Conservation (phyloP, 768 basidiomycete species). For the Pholiota conissans region DNA sequence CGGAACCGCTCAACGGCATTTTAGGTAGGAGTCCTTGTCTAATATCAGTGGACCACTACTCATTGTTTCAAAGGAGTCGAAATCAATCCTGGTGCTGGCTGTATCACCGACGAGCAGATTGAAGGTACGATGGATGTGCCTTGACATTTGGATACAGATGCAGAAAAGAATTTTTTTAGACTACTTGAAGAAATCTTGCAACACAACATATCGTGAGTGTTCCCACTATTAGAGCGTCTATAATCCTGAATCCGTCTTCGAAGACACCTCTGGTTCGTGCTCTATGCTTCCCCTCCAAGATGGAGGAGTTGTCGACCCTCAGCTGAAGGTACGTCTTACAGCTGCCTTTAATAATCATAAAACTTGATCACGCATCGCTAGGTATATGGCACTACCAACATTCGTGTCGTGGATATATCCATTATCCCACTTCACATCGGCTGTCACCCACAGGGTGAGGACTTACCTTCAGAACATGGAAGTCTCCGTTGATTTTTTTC, state of each 20-base stretch:
- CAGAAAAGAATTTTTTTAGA: too few relatives aligned
- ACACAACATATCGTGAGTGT: neutral
- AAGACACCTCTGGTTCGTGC: conserved; percentile 5
- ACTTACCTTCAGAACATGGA: neutral
- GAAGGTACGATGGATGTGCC: too few relatives aligned
- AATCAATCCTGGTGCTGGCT: neutral
- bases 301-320: conserved; percentile 2
- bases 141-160: too few relatives aligned
- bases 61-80: neutral
- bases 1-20: neutral
- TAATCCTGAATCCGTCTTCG: neutral
- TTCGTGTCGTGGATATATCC: conserved; percentile 12
- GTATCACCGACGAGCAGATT: neutral
- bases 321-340: neutral
- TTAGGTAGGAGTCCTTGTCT: neutral
- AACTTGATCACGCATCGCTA: neutral
- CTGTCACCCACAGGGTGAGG: conserved; percentile 5
- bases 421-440: conserved; percentile 9
- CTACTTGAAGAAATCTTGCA: neutral
- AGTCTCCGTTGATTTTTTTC: too few relatives aligned
- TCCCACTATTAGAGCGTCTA: too few relatives aligned
- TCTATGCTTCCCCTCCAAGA: conserved; percentile 8
- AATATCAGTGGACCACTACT: neutral
- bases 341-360: too few relatives aligned
- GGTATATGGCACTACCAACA: conserved; percentile 8